Conservation (phyloP, 208 protist genomes). For the Acanthamoeba triangularis region DNA sequence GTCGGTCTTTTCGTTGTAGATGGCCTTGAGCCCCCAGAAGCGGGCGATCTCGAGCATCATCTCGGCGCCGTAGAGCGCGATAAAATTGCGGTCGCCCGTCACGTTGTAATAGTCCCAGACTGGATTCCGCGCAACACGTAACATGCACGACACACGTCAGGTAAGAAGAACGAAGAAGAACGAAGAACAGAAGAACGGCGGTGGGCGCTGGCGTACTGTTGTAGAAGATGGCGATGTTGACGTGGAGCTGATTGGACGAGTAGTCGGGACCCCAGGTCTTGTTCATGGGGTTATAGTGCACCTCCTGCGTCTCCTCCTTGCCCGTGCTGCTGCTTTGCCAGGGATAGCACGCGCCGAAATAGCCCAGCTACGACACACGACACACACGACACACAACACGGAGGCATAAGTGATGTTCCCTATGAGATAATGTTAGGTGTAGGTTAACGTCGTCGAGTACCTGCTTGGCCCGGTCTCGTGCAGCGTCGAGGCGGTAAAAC, state of each 20-base stretch:
- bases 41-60: constrained; percentile 83
- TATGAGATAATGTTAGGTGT: not conserved
- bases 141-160: not conserved
- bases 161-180: not conserved
- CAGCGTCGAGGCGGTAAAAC: constrained; percentile 71
- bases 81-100: constrained; percentile 37
- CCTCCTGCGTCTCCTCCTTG: constrained; percentile 73
- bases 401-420: not conserved
- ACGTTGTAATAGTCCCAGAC: constrained; percentile 77
- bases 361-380: constrained; percentile 4
- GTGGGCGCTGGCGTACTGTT: constrained; percentile 31
- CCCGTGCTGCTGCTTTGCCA: constrained; percentile 80
- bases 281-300: constrained; percentile 79
- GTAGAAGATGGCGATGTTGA: constrained; percentile 85
- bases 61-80: constrained; percentile 76
- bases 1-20: constrained; percentile 70
- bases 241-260: constrained; percentile 75
- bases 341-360: constrained; percentile 78
- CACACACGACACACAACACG: not conserved
- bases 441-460: not conserved
- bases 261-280: constrained; percentile 79
- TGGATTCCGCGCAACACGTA: not conserved
- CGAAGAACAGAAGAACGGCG: not conserved
- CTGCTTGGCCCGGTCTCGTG: constrained; percentile 74
- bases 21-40: constrained; percentile 75